phyloP scores from a whole-genome alignment of 352 stramenopile species.

The Pythium periplocum region DNA sequence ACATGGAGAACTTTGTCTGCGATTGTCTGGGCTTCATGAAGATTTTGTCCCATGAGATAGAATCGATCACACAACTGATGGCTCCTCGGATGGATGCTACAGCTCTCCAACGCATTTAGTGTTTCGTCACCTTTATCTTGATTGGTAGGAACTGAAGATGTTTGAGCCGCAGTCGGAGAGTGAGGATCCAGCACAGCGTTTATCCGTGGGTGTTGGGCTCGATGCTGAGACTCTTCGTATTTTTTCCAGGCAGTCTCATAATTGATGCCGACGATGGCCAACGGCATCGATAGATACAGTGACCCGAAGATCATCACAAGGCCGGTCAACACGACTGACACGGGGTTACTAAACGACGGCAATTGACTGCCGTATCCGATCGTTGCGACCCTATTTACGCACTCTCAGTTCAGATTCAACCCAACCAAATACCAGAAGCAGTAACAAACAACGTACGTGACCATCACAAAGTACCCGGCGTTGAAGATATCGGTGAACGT shows the following conservation, averaged over 20 bases:
- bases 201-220: neutral
- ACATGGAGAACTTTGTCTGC: slow-evolving; percentile 15
- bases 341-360: too few species aligned
- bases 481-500: too few species aligned
- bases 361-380: too few species aligned
- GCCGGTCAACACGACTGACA: too few species aligned
- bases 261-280: slow-evolving; percentile 15
- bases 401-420: too few species aligned
- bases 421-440: too few species aligned
- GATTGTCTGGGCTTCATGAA: slow-evolving; percentile 5
- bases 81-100: slow-evolving; percentile 17
- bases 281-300: too few species aligned
- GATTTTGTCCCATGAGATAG: slow-evolving; percentile 25
- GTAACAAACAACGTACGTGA: too few species aligned
- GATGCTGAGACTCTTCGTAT: slow-evolving; percentile 25
- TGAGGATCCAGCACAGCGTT: neutral
- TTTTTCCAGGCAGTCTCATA: slow-evolving; percentile 37
- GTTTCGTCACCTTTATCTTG: slow-evolving; percentile 16
- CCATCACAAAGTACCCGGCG: too few species aligned
- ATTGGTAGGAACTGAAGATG: neutral
- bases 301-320: too few species aligned
- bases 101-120: slow-evolving; percentile 23
- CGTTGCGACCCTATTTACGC: too few species aligned
- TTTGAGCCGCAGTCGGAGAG: neutral
- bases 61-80: slow-evolving; percentile 31